Evolutionary conservation across 2,329 filamentous ascomycete genomes (phyloP).

Genomic region (Ophiosphaerella herpotricha): DNA sequence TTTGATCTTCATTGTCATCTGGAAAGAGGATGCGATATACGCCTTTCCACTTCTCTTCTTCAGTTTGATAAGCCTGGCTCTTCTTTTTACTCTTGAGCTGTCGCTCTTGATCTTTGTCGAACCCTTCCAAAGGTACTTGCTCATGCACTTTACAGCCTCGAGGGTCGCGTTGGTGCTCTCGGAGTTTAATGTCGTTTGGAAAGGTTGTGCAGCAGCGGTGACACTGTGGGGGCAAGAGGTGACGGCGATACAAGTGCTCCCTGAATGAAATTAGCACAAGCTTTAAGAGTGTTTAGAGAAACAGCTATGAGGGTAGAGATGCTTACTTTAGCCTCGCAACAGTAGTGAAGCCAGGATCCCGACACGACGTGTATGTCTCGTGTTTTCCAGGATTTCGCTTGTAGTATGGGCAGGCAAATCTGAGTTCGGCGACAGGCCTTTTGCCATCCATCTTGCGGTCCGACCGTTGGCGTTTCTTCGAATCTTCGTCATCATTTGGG

Average conservation of each 20-base stretch:
- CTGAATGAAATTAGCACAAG: constrained; percentile 3
- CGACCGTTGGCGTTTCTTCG: constrained; percentile 25
- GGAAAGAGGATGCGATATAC: constrained; percentile 32
- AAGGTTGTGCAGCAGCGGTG: constrained; percentile 29
- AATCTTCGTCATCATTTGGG: constrained; percentile 25
- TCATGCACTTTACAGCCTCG: constrained; percentile 24
- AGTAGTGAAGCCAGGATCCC: constrained; percentile 30
- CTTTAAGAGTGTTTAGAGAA: neutral
- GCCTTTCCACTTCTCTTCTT: constrained; percentile 33
- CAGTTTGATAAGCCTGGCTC: constrained; percentile 17
- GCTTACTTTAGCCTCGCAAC: constrained; percentile 26
- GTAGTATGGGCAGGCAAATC: constrained; percentile 31
- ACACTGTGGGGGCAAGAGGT: constrained; percentile 30
- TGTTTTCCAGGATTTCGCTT: constrained; percentile 30
- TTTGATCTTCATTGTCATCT: constrained; percentile 22
- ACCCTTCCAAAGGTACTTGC: constrained; percentile 26
- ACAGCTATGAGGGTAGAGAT: neutral
- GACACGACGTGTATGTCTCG: constrained; percentile 30
- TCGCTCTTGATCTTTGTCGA: constrained; percentile 32
- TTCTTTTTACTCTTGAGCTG: constrained; percentile 33
- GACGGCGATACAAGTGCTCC: constrained; percentile 31
- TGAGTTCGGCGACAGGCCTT: constrained; percentile 11
- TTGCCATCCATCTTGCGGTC: constrained; percentile 15
- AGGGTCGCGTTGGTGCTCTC: constrained; percentile 29
- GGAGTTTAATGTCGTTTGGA: constrained; percentile 20